These are phyloP conservation scores for Fagopyrum tataricum DNA, from an alignment of 148 eudicot genomes.

Conservation along the genomic window DNA sequence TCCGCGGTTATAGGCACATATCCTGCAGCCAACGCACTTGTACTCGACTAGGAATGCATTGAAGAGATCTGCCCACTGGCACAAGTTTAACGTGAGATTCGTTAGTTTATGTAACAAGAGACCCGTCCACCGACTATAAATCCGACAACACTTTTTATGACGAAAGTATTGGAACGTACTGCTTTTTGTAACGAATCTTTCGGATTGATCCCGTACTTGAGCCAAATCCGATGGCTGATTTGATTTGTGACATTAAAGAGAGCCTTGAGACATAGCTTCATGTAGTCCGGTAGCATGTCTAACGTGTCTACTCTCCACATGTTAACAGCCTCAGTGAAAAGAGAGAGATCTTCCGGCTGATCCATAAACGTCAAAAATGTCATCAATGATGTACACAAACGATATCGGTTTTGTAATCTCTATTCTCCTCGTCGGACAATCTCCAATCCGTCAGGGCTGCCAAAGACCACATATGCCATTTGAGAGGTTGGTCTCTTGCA, in stretches of 20 bases:
- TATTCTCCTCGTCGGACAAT: slow-evolving; percentile 30
- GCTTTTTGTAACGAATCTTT: slow-evolving; percentile 18
- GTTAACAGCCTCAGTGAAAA: slow-evolving; percentile 52
- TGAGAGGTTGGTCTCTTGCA: slow-evolving; percentile 48
- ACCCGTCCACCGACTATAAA: no score
- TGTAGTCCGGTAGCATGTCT: slow-evolving; percentile 34
- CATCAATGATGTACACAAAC: slow-evolving; percentile 59
- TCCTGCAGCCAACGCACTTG: slow-evolving; percentile 45
- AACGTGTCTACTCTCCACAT: slow-evolving; percentile 34
- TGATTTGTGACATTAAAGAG: slow-evolving; percentile 29
- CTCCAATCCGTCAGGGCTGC: slow-evolving; percentile 33
- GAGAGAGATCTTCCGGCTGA: slow-evolving; percentile 39
- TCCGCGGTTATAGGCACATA: slow-evolving; percentile 34
- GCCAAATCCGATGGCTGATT: slow-evolving; percentile 20
- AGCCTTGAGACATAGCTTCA: slow-evolving; percentile 38
- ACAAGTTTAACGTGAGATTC: not conserved
- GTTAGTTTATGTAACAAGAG: not conserved
- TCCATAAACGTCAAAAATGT: slow-evolving; percentile 64
- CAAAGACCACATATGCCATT: slow-evolving; percentile 76
- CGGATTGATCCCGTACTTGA: slow-evolving; percentile 24
- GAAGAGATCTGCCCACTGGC: slow-evolving; percentile 53
- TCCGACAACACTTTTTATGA: no score
- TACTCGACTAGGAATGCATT: slow-evolving; percentile 61
- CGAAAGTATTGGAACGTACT: not conserved
- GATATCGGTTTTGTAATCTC: slow-evolving; percentile 54